These are phyloP conservation scores for Oidiodendron maius DNA, from an alignment of 495 filamentous ascomycete genomes.

Conservation along the genomic window DNA sequence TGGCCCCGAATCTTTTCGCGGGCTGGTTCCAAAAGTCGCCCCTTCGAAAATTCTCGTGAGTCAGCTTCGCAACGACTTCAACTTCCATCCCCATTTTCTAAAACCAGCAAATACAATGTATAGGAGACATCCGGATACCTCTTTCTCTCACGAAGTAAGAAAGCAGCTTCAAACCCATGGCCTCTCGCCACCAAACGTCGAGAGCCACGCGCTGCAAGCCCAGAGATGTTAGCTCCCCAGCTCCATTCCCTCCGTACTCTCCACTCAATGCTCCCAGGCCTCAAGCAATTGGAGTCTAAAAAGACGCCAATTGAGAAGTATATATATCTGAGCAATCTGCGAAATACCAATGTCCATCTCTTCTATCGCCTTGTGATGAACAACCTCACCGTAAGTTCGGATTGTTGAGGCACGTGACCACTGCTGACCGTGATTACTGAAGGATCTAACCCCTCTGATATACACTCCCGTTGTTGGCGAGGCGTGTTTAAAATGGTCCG, in stretches of 20 bases:
- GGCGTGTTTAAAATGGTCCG: constrained; percentile 74
- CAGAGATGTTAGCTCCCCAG: constrained; percentile 50
- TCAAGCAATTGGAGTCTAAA: constrained; percentile 62
- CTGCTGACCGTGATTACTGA: neutral
- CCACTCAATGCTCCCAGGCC: constrained; percentile 33
- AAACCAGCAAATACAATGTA: neutral
- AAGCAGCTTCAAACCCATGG: constrained; percentile 1
- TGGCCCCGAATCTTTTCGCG: constrained; percentile 1
- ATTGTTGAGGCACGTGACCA: constrained; percentile 12
- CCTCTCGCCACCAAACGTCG: constrained; percentile 62
- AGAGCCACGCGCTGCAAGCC: constrained; percentile 63
- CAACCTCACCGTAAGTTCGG: constrained; percentile 55
- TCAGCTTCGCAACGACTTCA: neutral
- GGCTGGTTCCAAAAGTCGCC: neutral
- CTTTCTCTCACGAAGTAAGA: neutral
- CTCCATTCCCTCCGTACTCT: neutral
- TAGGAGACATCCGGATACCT: constrained; percentile 3
- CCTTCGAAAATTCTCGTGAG: neutral
- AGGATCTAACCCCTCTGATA: constrained; percentile 61
- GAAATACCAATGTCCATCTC: constrained; percentile 71
- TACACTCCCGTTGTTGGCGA: constrained; percentile 81
- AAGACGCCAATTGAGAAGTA: constrained; percentile 69
- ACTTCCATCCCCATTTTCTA: neutral
- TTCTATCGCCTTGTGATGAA: constrained; percentile 72
- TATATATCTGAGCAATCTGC: constrained; percentile 66